Percentiles rank a stretch among this genome's conserved stretches.
These are phyloP conservation scores for Penicillium vulpinum DNA, from an alignment of 2,329 filamentous ascomycete species.

Conservation along the genomic window DNA sequence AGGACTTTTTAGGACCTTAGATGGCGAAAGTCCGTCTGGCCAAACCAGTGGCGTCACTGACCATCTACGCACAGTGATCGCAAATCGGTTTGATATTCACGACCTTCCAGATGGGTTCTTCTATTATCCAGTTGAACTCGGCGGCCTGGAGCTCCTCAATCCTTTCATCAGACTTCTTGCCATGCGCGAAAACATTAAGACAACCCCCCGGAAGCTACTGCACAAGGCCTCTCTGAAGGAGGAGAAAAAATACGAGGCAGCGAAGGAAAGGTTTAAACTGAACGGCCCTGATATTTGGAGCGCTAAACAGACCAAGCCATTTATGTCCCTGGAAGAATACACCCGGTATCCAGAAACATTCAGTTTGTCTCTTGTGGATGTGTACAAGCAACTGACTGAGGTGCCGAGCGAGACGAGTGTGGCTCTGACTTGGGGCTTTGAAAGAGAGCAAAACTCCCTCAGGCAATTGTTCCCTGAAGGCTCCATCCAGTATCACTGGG, in stretches of 20 bases:
- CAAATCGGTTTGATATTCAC: constrained; percentile 52
- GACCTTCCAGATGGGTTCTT: constrained; percentile 54
- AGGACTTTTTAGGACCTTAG: constrained; percentile 46
- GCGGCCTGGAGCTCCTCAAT: constrained; percentile 53
- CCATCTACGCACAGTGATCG: constrained; percentile 57
- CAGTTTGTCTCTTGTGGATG: constrained; percentile 29
- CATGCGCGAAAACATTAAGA: constrained; percentile 47
- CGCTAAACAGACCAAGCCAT: constrained; percentile 24
- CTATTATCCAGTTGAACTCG: constrained; percentile 54
- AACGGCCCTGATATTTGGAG: constrained; percentile 19
- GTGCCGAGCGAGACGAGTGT: constrained; percentile 36
- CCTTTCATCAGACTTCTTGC: constrained; percentile 52
- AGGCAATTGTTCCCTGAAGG: constrained; percentile 2
- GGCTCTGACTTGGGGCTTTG: constrained; percentile 30
- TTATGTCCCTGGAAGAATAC: constrained; percentile 45
- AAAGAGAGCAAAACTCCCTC: constrained; percentile 21
- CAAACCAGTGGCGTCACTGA: constrained; percentile 50
- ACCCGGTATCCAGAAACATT: constrained; percentile 36
- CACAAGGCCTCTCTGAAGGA: constrained; percentile 41
- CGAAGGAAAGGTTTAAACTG: constrained; percentile 35
- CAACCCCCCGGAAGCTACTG: constrained; percentile 36
- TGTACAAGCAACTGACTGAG: constrained; percentile 35
- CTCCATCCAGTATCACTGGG: constrained; percentile 29
- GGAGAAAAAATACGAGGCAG: constrained; percentile 56
- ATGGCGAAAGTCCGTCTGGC: background rate